These are phyloP conservation scores for Scenedesmus sp. DNA, from an alignment of 163 green algal species.

Conservation along the genomic window DNA sequence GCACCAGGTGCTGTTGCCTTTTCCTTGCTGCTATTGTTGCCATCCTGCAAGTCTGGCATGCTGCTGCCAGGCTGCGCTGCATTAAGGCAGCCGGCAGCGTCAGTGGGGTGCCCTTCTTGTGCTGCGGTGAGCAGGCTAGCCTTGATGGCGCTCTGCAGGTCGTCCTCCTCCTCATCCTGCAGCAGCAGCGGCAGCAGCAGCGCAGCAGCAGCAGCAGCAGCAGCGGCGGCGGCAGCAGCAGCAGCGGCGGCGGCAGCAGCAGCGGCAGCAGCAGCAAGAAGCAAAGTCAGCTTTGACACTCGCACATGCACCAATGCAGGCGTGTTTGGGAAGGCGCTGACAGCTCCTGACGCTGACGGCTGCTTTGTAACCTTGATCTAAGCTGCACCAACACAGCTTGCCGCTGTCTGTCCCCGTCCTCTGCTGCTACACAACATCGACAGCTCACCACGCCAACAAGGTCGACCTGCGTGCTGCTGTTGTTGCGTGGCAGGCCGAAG, in stretches of 20 bases:
- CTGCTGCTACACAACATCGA: background rate
- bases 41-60: too few relatives aligned
- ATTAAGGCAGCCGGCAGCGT: background rate
- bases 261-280: too few relatives aligned
- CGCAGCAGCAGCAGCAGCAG: too few relatives aligned
- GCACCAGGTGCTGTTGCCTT: background rate
- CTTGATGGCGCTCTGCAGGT: conserved; percentile 11
- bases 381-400: too few relatives aligned
- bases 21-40: too few relatives aligned
- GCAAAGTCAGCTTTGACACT: background rate
- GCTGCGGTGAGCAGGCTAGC: conserved; percentile 11
- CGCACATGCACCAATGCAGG: background rate
- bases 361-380: too few relatives aligned
- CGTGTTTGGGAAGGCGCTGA: background rate
- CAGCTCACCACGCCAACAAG: background rate
- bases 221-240: background rate
- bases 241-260: too few relatives aligned
- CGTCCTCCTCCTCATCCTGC: conserved; percentile 16
- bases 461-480: background rate
- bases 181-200: conserved; percentile 14
- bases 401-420: too few relatives aligned
- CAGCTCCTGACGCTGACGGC: too few relatives aligned
- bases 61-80: background rate
- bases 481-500: background rate
- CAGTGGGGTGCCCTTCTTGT: background rate